Conservation (phyloP, 1,284 basidiomycete genomes). For the Sanghuangporus weigelae region DNA sequence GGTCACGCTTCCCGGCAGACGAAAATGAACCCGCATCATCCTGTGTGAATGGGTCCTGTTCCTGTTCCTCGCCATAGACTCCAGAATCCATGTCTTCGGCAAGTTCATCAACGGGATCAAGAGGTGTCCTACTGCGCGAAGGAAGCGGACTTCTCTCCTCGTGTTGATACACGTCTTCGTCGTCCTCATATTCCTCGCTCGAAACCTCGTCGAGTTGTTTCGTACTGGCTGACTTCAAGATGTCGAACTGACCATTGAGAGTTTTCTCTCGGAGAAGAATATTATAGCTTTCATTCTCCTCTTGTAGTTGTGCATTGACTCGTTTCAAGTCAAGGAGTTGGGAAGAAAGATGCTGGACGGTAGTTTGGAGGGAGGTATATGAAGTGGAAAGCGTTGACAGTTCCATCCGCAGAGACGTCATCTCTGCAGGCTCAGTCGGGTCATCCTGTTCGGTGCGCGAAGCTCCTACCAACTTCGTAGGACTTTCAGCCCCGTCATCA, state of each 20-base stretch:
- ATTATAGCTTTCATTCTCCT: slow-evolving; percentile 95
- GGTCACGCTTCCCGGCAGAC: slow-evolving; percentile 38
- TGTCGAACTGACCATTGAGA: slow-evolving; percentile 77
- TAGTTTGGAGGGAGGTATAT: slow-evolving; percentile 72
- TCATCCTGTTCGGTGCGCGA: slow-evolving; percentile 44
- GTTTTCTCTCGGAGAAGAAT: slow-evolving; percentile 86
- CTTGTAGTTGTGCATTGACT: slow-evolving; percentile 77
- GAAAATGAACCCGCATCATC: slow-evolving; percentile 30
- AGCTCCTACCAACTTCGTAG: slow-evolving; percentile 27
- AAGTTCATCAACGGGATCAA: slow-evolving; percentile 27
- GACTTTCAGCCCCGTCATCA: slow-evolving; percentile 30
- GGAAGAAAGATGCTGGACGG: slow-evolving; percentile 66
- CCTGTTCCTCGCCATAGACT: slow-evolving; percentile 24
- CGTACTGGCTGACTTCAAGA: slow-evolving; percentile 57
- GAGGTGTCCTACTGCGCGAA: slow-evolving; percentile 19
- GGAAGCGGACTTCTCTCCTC: slow-evolving; percentile 33
- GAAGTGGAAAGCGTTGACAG: slow-evolving; percentile 78
- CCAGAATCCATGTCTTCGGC: slow-evolving; percentile 17
- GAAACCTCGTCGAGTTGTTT: slow-evolving; percentile 27
- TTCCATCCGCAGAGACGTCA: slow-evolving; percentile 73
- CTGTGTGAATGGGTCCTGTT: slow-evolving; percentile 22
- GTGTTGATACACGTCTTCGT: slow-evolving; percentile 36
- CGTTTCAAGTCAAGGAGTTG: slow-evolving; percentile 74
- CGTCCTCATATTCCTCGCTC: slow-evolving; percentile 44
- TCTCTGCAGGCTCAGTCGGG: slow-evolving; percentile 73